Evolutionary conservation across 768 basidiomycete genomes (phyloP), one percentile per base, ranked within the genome.

Genomic region (Boletus edulis): DNA sequence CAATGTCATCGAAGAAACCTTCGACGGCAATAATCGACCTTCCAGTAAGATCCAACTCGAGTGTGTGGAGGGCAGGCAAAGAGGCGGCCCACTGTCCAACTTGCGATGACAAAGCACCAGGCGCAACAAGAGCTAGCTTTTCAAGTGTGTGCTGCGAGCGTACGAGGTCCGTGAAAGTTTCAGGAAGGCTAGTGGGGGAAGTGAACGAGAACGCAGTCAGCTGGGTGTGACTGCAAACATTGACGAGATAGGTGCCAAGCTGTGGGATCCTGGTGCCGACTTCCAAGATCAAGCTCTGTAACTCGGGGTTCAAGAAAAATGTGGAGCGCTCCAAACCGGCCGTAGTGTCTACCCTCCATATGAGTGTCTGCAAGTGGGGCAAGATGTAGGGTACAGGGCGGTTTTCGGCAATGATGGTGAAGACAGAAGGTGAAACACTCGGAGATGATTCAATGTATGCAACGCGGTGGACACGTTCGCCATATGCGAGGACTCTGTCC

Each of bases 1-100:
- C 73, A 59, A 90, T 73, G 50, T 88, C 83, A 65, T 85, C 84
- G 67, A 91, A 91, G 70, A 91, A 91, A 18, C 86, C 85, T 71
- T 89, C 87, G n/a, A 90, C 84, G 0, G 85, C 84, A 31, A 82
- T 82, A 51, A 79, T 71, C 4, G 85, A 81, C 52, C 86, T 76
- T 52, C 84, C 86, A 0, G 87, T 82, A 24, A 91, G 77, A 66
- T 91, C 89, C 46, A 91, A 75, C 63, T 86, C 82, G 54, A 91
- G 73, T 47, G 76, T 78, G 62, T 81, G 84, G 58, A 91, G 76
- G 35, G 75, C 66, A 40, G 84, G 83, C 10, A 90, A 75, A 27
- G 78, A 79, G 22, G 87, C 80, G n/a, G 80, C 72, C 89, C 88
- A 90, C 57, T 81, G 80, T 29, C 89, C 89, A n/a, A 89, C 78